Evolutionary conservation across 805 yeast species (phyloP).

Genomic region (Saturnispora diversa): DNA sequence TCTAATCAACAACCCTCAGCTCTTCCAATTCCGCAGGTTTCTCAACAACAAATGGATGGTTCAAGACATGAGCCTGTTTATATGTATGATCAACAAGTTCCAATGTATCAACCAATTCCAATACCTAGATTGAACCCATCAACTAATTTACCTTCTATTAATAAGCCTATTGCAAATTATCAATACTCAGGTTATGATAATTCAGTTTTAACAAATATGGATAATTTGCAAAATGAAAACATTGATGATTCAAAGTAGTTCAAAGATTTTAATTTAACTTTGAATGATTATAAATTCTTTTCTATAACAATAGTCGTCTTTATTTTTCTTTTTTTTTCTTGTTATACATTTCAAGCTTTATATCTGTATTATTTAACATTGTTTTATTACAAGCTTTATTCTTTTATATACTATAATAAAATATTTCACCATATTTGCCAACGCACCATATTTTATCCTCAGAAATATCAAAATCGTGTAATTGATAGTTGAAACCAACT

Average conservation of each 20-base stretch:
- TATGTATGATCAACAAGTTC: neutral
- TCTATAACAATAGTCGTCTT: neutral
- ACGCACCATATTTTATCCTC: conserved; percentile 9
- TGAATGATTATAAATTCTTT: no score
- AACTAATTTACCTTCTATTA: conserved; percentile 3
- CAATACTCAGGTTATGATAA: neutral
- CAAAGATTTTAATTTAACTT: no score
- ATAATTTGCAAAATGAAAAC: neutral
- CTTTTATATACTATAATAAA: neutral
- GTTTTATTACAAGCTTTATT: conserved; percentile 1
- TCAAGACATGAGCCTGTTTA: neutral
- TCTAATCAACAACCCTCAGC: no score
- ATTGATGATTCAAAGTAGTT: neutral
- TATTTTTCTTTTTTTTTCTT: neutral
- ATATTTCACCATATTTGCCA: conserved; percentile 13
- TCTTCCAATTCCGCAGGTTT: neutral
- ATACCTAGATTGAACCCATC: conserved; percentile 2
- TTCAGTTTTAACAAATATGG: neutral
- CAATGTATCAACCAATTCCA: neutral
- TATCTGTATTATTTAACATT: neutral
- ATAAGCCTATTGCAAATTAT: no score
- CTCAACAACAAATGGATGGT: neutral
- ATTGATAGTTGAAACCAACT: conserved; percentile 13
- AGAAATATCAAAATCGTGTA: conserved; percentile 9
- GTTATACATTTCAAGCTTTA: neutral